These are phyloP conservation scores for Aspergillus oerlinghausenensis DNA, from an alignment of 2,329 filamentous ascomycete genomes.

Conservation along the genomic window DNA sequence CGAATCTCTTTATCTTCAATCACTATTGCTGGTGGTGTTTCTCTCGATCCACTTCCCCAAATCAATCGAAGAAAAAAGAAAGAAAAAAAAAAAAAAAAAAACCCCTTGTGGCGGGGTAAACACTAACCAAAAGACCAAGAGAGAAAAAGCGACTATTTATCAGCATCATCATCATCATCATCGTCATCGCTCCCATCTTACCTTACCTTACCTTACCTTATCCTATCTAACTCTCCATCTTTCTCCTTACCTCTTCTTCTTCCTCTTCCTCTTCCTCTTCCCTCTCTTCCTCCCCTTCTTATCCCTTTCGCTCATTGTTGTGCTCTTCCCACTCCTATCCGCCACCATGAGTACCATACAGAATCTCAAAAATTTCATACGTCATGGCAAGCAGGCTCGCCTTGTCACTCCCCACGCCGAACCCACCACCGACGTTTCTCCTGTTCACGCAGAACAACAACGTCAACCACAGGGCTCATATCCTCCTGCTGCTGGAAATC, in stretches of 20 bases:
- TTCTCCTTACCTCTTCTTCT: background rate
- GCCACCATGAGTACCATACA: conserved; percentile 69
- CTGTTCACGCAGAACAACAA: conserved; percentile 61
- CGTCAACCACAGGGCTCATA: conserved; percentile 46
- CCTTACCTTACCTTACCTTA: background rate
- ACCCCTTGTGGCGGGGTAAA: no score
- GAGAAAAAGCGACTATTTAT: no score
- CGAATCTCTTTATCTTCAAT: no score
- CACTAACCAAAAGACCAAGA: no score
- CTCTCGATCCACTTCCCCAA: no score
- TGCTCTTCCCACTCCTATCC: background rate
- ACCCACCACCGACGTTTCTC: conserved; percentile 59
- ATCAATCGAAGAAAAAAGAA: background rate
- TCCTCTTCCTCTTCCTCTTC: conserved; percentile 2
- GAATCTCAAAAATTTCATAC: conserved; percentile 96
- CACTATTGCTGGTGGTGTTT: no score
- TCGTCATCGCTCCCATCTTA: background rate
- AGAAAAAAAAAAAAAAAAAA: no score
- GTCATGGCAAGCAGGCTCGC: conserved; percentile 93
- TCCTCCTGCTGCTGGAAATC: conserved; percentile 54
- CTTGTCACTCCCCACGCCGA: conserved; percentile 57
- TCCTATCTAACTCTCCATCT: background rate
- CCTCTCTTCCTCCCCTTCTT: background rate
- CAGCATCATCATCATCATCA: background rate
- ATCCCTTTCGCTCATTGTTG: background rate